Percentiles rank a stretch among this genome's conserved stretches.
These are phyloP conservation scores for sunflower (Helianthus annuus) DNA, from an alignment of 129 eudicot genomes.

Conservation along the genomic window HanXRQr2.0-SUNRISE NC_035441.2:30993447-30993946, in stretches of 20 bases:
- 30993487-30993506: neutral
- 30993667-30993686: slow-evolving; percentile 31
- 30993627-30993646: slow-evolving; percentile 14
- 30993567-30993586: neutral
- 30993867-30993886: too few relatives aligned
- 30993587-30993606: neutral
- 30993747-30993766: slow-evolving; percentile 60
- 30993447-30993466: neutral
- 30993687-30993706: slow-evolving; percentile 38
- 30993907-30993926: too few relatives aligned
- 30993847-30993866: too few relatives aligned
- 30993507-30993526: slow-evolving; percentile 1
- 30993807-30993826: slow-evolving; percentile 76
- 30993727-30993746: slow-evolving; percentile 35
- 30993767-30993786: slow-evolving; percentile 56
- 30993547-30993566: neutral
- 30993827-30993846: too few relatives aligned
- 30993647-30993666: slow-evolving; percentile 33
- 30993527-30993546: neutral
- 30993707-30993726: slow-evolving; percentile 2
- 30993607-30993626: neutral
- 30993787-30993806: slow-evolving; percentile 57
- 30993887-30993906: too few relatives aligned
- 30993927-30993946: too few relatives aligned
- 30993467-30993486: slow-evolving; percentile 5